phyloP scores from a whole-genome alignment of 2,329 filamentous ascomycete genomes.

The Lecanoromycetidae sp. region DNA sequence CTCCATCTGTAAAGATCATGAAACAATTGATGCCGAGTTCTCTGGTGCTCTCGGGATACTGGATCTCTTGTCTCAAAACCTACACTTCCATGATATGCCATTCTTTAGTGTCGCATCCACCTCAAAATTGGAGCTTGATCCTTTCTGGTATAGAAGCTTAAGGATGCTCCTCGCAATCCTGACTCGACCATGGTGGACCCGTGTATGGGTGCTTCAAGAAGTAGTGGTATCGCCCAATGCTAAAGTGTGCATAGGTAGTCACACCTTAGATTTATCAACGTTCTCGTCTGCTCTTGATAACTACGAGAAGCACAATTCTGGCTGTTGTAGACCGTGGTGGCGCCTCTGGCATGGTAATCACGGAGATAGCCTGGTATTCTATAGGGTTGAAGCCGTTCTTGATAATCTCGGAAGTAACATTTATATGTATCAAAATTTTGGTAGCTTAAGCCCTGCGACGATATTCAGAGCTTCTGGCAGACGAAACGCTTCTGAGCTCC shows the following conservation, averaged over 20 bases:
- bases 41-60: background rate
- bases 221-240: background rate
- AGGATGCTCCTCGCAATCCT: background rate
- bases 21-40: background rate
- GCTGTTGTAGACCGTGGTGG: background rate
- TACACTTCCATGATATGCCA: background rate
- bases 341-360: background rate
- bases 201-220: constrained; percentile 4
- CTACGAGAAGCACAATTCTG: background rate
- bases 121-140: background rate
- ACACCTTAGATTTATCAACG: background rate
- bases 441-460: too few species aligned
- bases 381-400: background rate
- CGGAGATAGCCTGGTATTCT: background rate
- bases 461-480: background rate
- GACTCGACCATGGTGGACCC: constrained; percentile 1
- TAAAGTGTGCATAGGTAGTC: constrained; percentile 18
- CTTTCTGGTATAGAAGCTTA: background rate
- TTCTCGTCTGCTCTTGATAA: background rate
- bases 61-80: background rate
- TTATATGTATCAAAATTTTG: too few species aligned
- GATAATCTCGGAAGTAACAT: too few species aligned
- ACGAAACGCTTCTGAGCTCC: background rate
- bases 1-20: background rate
- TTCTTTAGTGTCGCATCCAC: background rate